Base-by-base conservation (phyloP, 1,284 basidiomycete species). In the Quambalaria eucalypti region DNA sequence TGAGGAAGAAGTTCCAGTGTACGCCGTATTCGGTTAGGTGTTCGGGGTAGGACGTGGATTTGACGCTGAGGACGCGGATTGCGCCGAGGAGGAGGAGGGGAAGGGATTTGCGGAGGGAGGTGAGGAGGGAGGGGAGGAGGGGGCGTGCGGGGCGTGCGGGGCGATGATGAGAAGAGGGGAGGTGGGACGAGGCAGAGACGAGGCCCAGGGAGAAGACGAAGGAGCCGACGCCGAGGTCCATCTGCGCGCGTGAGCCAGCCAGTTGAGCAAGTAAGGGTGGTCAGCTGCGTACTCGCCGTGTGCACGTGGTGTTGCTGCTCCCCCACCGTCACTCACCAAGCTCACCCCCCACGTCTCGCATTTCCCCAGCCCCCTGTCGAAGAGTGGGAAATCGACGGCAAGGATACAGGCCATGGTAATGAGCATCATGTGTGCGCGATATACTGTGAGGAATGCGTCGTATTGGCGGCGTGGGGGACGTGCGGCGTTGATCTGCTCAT, bases 1-100 rank as follows among this genome's bases (percentile, higher is more conserved):
- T 97, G 68, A 97, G 82, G 81, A 98, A 98, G 77, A 98, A 98
- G 76, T 98, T 98, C 95, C 95, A 98, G 71, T 97, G 92, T 0
- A 85, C 84, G 1, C 95, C 95, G 65, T 98, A 98, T 78, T 98
- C 93, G 0, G 90, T 86, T 42, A 88, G 84, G 64, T 98, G 95
- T 79, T 98, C 93, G n/a, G 69, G 93, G 76, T 98, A 98, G 57
- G 92, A 89, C 0, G 86, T 84, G 2, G 89, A 87, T 76, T 98
- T 98, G 33, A 99, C 92, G 48, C 90, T 82, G 0, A 89, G 54
- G 0, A 96, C 84, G 2, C 93, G 80, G 0, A 90, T 71, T 0
- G 90, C 49, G 0, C 91, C 95, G 0, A 98, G 79, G 0, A 81
- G 63, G 2, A 91, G 78, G 21, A 96, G 75, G 0, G 90, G 89